A percentile compares a stretch with the other conserved stretches of the same genome.
Evolutionary conservation across 345 rosid species (phyloP).

Genomic region (Jatropha curcas): DNA sequence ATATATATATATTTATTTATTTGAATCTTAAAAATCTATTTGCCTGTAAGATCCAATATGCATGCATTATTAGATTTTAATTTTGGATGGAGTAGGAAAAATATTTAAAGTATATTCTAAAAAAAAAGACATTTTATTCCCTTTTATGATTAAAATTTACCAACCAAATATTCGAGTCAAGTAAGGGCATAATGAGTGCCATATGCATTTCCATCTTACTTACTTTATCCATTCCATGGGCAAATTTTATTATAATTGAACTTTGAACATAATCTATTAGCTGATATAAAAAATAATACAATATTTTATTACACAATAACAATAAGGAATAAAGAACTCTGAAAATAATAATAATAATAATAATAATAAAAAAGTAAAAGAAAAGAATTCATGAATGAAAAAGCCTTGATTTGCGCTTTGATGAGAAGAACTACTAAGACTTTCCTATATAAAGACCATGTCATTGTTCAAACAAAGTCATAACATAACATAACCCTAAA

Average conservation of each 20-base stretch:
- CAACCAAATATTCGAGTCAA: background rate
- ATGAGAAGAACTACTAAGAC: background rate
- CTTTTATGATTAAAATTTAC: background rate
- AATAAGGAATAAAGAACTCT: too few relatives aligned
- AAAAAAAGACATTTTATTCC: background rate
- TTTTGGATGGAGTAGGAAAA: background rate
- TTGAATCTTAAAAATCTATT: too few relatives aligned
- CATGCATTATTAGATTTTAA: too few relatives aligned
- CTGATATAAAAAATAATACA: background rate
- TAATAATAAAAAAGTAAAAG: background rate
- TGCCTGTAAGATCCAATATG: too few relatives aligned
- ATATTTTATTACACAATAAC: background rate
- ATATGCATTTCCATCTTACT: background rate
- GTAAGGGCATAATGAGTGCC: background rate
- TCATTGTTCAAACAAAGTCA: conserved; percentile 10
- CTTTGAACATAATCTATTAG: background rate
- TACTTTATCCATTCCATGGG: conserved; percentile 10
- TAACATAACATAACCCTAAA: conserved; percentile 7
- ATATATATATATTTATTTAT: too few relatives aligned
- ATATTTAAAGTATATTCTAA: too few relatives aligned
- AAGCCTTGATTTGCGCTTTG: conserved; percentile 41
- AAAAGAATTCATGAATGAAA: conserved; percentile 9
- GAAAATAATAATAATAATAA: background rate
- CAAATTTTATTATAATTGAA: background rate
- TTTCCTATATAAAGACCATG: conserved; percentile 22